Percentiles rank a stretch among this genome's conserved stretches.
Evolutionary conservation across 2,329 filamentous ascomycete genomes (phyloP).

Genomic region (Cytospora paraplurivora): DNA sequence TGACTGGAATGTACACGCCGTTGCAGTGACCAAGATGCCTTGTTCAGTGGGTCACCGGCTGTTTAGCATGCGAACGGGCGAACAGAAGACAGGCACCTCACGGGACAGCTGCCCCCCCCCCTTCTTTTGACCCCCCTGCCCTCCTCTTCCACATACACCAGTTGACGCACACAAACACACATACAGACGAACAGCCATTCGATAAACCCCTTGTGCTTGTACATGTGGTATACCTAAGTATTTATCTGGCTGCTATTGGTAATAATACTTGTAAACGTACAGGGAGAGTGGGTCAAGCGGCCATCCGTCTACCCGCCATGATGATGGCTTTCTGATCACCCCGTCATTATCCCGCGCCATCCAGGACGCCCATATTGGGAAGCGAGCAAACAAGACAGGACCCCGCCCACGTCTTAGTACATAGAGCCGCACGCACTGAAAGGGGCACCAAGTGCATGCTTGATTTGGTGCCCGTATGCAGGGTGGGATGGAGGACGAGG

Average conservation of each 20-base stretch:
- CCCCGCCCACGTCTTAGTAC: neutral
- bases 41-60: conserved; percentile 8
- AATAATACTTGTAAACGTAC: conserved; percentile 5
- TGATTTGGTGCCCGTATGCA: neutral
- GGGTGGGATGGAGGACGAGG: neutral
- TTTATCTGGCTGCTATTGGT: neutral
- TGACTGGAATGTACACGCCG: conserved; percentile 10
- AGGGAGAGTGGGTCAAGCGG: conserved; percentile 17
- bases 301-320: conserved; percentile 12
- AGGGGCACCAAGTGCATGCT: neutral
- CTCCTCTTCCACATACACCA: neutral
- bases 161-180: neutral
- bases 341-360: conserved; percentile 13
- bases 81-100: neutral
- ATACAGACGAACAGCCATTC: neutral
- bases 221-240: too few relatives aligned
- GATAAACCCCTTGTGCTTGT: neutral
- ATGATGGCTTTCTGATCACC: conserved; percentile 7
- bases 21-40: conserved; percentile 11
- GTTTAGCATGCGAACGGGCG: conserved; percentile 1
- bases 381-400: neutral
- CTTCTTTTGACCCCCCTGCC: conserved; percentile 10
- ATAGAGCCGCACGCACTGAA: conserved; percentile 8
- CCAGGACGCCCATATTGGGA: neutral
- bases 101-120: conserved; percentile 17